A percentile compares a stretch with the other conserved stretches of the same genome.
Conservation (phyloP, 2,329 filamentous ascomycete genomes). For the Pestalotiopsis sp. region DNA sequence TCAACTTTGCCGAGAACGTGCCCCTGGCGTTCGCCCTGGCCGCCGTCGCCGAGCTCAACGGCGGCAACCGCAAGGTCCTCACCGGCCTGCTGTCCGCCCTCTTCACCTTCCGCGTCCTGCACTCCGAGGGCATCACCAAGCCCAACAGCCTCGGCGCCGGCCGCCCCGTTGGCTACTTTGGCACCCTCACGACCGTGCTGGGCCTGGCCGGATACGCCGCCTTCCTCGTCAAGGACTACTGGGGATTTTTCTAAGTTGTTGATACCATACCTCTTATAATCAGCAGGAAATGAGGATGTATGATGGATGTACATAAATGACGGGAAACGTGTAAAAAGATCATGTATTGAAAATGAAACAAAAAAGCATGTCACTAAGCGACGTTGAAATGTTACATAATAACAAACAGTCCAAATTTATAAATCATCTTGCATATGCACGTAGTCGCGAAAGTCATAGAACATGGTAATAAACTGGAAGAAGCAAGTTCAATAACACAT, state of each 20-base stretch:
- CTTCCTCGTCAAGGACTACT: slow-evolving; percentile 26
- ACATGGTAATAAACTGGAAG: not conserved
- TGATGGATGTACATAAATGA: not conserved
- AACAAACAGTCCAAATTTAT: not conserved
- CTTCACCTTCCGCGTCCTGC: slow-evolving; percentile 26
- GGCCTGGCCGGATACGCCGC: slow-evolving; percentile 28
- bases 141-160: slow-evolving; percentile 22
- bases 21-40: slow-evolving; percentile 30
- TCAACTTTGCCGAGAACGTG: slow-evolving; percentile 33
- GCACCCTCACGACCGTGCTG: slow-evolving; percentile 24
- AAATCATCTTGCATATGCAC: not conserved
- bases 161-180: slow-evolving; percentile 29
- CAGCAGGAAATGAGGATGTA: not conserved
- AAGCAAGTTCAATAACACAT: not conserved
- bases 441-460: too few relatives aligned
- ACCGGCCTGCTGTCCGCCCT: slow-evolving; percentile 24
- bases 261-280: not conserved
- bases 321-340: not conserved
- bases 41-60: slow-evolving; percentile 32
- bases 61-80: slow-evolving; percentile 25
- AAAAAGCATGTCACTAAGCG: not conserved
- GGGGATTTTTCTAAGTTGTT: slow-evolving; percentile 17
- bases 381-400: not conserved
- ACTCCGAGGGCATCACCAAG: slow-evolving; percentile 27
- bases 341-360: not conserved